Evolutionary conservation across 148 eudicot genomes (phyloP), one percentile per base, ranked within the genome.

Genomic region (Chenopodium quinoa): DNA sequence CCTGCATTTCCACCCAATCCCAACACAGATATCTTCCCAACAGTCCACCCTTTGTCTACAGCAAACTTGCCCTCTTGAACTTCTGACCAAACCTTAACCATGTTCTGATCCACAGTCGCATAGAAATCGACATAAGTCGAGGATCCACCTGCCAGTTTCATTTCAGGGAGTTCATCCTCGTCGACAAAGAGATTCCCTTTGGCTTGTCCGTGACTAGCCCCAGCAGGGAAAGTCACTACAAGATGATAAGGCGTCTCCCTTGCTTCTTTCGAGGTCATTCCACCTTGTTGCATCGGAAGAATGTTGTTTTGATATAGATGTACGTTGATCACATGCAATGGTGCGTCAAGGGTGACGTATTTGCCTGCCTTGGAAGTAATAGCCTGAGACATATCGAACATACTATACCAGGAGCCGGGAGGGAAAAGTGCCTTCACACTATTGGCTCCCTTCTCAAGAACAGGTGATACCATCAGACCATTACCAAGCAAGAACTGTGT

Each of bases 211-310:
- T 83, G 79, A 4, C 82, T 84, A 12, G 90, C 92, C 0, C 93
- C 96, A 0, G 91, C 83, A 0, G 98, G 98, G 83, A 95, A 95
- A 17, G 98, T 80, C 34, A 95, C 90, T 4, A 93, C 85, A 19
- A 95, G 98, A 82, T 82, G 88, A 65, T 93, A 95, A 9, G 99
- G 99, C 4, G 99, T 95, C 84, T 40, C 86, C 82, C 99, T 91
- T 32, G 99, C 99, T 70, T 91, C 91, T 84, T 88, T 92, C 0
- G 98, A 93, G 32, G 92, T 82, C 89, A 91, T 0, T 54, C 99
- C 99, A 4, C 99, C 99, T 22, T 80, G 86, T 78, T 95, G 99
- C 99, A 95, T 93, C 70, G 99, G 99, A 75, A 95, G 64, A 3
- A 95, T 95, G 68, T 83, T 79, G 78, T 91, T 95, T 48, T 95